Evolutionary conservation across 768 basidiomycete species (phyloP).

Genomic region (Pisolithus orientalis): DNA sequence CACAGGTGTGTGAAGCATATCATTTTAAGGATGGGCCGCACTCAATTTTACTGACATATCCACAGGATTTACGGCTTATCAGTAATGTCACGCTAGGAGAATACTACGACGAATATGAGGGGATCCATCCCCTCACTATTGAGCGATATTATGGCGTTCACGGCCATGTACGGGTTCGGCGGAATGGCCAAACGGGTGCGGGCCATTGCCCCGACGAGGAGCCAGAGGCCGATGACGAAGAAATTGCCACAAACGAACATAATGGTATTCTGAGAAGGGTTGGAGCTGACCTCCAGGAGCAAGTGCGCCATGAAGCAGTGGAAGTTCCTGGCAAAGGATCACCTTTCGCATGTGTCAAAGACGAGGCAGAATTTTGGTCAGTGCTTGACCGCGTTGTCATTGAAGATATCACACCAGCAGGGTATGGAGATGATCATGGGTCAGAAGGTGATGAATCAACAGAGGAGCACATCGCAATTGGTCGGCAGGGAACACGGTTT

Average conservation of each 20-base stretch:
- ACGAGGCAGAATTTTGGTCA: neutral
- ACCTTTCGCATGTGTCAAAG: slow-evolving; percentile 4
- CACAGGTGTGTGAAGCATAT: slow-evolving; percentile 7
- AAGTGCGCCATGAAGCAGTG: neutral
- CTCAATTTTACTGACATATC: neutral
- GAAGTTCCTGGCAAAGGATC: slow-evolving; percentile 1
- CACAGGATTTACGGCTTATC: slow-evolving; percentile 9
- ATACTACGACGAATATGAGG: slow-evolving; percentile 9
- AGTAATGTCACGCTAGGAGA: slow-evolving; percentile 4
- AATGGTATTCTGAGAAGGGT: neutral
- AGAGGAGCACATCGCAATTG: neutral
- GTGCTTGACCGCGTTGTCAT: neutral
- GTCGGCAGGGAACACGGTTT: neutral
- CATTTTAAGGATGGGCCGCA: neutral
- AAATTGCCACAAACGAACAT: neutral
- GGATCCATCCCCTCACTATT: slow-evolving; percentile 13
- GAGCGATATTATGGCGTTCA: slow-evolving; percentile 10
- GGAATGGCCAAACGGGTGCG: slow-evolving; percentile 6
- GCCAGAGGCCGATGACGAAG: slow-evolving; percentile 1
- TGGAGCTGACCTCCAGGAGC: neutral
- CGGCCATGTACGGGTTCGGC: neutral
- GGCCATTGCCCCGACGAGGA: slow-evolving; percentile 5
- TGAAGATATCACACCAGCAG: neutral
- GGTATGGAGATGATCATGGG: slow-evolving; percentile 9
- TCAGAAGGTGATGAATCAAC: slow-evolving; percentile 1